Percentiles rank a stretch among this genome's conserved stretches.
phyloP scores from a whole-genome alignment of 345 rosid species.

The Dimocarpus longan region DNA sequence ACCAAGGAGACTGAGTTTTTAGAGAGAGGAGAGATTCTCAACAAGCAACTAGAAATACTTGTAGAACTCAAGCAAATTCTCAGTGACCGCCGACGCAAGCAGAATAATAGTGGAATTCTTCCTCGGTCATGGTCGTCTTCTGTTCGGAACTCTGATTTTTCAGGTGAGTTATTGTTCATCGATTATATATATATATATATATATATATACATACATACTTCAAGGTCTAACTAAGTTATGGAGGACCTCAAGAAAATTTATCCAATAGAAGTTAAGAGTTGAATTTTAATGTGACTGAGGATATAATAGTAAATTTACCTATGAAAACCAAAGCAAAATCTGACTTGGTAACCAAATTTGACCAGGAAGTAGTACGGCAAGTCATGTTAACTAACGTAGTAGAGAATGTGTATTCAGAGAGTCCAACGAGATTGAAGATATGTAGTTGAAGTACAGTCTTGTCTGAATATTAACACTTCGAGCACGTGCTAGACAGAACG shows the following conservation, averaged over 20 bases:
- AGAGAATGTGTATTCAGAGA: too few relatives aligned
- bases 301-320: neutral
- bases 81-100: slow-evolving; percentile 51
- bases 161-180: slow-evolving; percentile 46
- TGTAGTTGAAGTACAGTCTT: neutral
- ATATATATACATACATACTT: too few relatives aligned
- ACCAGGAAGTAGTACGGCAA: neutral
- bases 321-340: neutral
- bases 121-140: slow-evolving; percentile 51
- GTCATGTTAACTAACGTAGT: too few relatives aligned
- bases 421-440: neutral
- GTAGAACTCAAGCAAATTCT: slow-evolving; percentile 61
- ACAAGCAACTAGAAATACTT: slow-evolving; percentile 72
- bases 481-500: neutral
- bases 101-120: slow-evolving; percentile 28
- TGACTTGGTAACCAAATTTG: neutral
- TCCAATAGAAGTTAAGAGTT: neutral
- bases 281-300: slow-evolving; percentile 2
- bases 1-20: slow-evolving; percentile 71
- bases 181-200: too few relatives aligned
- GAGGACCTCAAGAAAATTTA: too few relatives aligned
- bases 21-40: slow-evolving; percentile 75
- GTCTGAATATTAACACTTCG: neutral
- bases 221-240: too few relatives aligned
- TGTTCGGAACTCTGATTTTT: slow-evolving; percentile 55